Evolutionary conservation across 768 basidiomycete species (phyloP), one percentile per base, ranked within the genome.

Genomic region (Russula earlei): DNA sequence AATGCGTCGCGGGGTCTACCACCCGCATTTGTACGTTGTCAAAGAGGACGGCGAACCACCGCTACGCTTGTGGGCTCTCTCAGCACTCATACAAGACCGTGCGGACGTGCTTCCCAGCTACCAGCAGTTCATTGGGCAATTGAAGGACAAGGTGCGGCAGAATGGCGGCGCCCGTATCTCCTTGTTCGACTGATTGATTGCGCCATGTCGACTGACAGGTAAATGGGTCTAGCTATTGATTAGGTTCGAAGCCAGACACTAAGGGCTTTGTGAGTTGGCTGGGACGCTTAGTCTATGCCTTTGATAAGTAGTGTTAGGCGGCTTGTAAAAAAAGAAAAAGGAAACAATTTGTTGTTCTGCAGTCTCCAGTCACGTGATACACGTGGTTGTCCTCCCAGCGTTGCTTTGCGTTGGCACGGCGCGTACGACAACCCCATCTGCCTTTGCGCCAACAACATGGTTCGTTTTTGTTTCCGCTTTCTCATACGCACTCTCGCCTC

Each of bases 21-120:
- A 87, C 67, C 91, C 91, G 8, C 92, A 97, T 68, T 74, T 99
- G 7, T 99, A 97, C 65, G 76, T 97, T 50, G 93, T 98, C 65
- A 99, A 98, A 72, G 93, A 97, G 68, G 96, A 99, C 63, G 95
- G 93, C 57, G 96, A 99, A 70, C 89, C 92, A 6, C 86, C 93
- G 43, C 75, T 99, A 66, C 78, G 94, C 58, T 78, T 93, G 56
- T 99, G 96, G 96, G 96, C 95, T 0, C 77, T 99, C 58, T 92
- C 90, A 66, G 81, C 82, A 65, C 80, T 99, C 62, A 87, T 98
- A 63, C 95, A 98, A 72, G 96, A 98, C 70, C 85, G 96, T 55
- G 85, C 91, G 64, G 96, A 99, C 69, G 84, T 90, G 58, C 75
- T 91, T 66, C 93, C 93, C 47, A 96, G 93, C 68, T 99, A 98